Base-by-base conservation (phyloP, 352 stramenopile species). In the Globisporangium recalcitrans region DNA sequence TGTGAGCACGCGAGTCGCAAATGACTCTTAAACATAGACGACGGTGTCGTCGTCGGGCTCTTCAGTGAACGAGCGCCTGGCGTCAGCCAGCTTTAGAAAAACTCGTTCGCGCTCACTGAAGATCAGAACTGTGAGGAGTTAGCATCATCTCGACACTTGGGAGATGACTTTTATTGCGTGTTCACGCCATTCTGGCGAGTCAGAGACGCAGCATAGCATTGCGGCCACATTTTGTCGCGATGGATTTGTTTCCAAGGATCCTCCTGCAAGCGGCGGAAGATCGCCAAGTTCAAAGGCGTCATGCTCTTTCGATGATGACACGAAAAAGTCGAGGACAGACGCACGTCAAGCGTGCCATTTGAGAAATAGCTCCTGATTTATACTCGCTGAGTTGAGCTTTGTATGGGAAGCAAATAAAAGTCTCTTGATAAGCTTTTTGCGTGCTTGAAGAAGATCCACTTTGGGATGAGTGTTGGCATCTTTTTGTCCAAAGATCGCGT, bases 401-500 rank as follows among this genome's bases (percentile, higher is more conserved):
- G 47, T 32, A 31, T 31, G 13, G 5, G 13, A 27, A 19, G 16
- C 16, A 1, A 46, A 46, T 46, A 46, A 53, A 53, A n/a, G 16
- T 13, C 4, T 53, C 13, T 19, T 46, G 38, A 16, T 46, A 16
- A 46, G 38, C 38, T 46, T 40, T 1, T 6, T 40, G 6, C 2
- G 6, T 29, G 22, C 31, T 52, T 52, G 46, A 16, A 8, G 22
- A 29, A 48, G 40, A 48, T 48, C 40, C 40, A 19, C 16, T n/a
- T 53, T 32, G 38, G 19, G 38, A 46, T 46, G 38, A 46, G 38
- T 46, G 16, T n/a, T 44, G 36, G 36, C 36, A 14, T 13, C 14
- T 31, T 52, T 53, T 31, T 52, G n/a, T 29, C 13, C 13, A 52
- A 52, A 53, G 47, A 53, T 53, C 47, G 47, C 47, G 14, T 53